These are phyloP conservation scores for Ramalina intermedia DNA, from an alignment of 495 filamentous ascomycete species.

Conservation along the genomic window DNA sequence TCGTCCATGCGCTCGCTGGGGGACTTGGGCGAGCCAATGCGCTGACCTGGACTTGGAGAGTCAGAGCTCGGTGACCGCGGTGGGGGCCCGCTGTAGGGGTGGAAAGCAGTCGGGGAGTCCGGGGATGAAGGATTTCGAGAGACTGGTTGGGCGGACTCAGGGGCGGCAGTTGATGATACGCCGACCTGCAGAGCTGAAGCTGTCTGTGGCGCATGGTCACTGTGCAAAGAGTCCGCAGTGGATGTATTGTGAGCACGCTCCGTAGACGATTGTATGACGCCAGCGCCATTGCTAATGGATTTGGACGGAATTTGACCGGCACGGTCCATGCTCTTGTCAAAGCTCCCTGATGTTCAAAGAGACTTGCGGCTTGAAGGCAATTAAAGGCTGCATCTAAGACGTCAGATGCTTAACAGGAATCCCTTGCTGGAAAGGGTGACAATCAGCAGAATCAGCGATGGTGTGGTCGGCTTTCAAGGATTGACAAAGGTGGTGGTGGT, in stretches of 20 bases:
- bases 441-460: too few species aligned
- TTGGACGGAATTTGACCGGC: conserved; percentile 2
- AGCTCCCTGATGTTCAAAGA: neutral
- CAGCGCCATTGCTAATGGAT: neutral
- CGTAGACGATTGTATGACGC: neutral
- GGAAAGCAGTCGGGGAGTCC: conserved; percentile 2
- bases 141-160: neutral
- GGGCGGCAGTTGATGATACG: conserved; percentile 45
- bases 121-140: conserved; percentile 1
- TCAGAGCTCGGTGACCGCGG: conserved; percentile 8
- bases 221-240: neutral
- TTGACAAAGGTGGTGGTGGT: neutral
- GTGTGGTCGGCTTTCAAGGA: neutral
- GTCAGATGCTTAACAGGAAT: too few species aligned
- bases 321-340: conserved; percentile 1
- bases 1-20: conserved; percentile 9
- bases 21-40: conserved; percentile 9
- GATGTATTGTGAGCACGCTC: neutral
- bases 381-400: too few species aligned
- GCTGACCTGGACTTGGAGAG: neutral
- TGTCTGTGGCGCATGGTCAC: conserved; percentile 4
- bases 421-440: too few species aligned
- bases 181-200: conserved; percentile 31
- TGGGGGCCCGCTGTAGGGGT: neutral
- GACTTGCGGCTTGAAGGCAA: too few species aligned